A percentile compares a stretch with the other conserved stretches of the same genome.
Conservation (phyloP, 1,284 basidiomycete species). For the Rhodotorula sp. region DNA sequence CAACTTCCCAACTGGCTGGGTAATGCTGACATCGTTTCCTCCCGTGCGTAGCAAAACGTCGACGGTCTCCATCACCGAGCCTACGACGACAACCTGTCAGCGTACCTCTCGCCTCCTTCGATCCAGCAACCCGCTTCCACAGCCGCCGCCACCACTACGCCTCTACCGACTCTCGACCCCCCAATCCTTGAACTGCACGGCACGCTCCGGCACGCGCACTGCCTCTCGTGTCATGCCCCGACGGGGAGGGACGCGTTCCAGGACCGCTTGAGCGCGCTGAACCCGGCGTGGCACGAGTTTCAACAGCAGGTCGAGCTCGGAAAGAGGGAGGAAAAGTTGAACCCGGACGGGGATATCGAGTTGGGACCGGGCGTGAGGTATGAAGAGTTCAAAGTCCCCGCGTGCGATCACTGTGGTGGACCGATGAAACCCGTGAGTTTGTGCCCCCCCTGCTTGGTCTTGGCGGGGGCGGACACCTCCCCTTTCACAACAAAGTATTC, state of each 20-base stretch:
- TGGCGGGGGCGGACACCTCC: not conserved
- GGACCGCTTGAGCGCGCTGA: conserved; percentile 61
- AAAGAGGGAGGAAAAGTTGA: conserved; percentile 64
- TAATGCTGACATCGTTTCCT: too few species aligned
- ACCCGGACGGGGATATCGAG: conserved; percentile 84
- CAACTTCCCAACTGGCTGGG: not conserved
- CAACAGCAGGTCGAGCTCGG: conserved; percentile 65
- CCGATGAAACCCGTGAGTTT: conserved; percentile 37
- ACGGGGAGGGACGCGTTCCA: conserved; percentile 72
- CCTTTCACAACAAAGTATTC: not conserved
- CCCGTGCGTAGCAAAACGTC: conserved; percentile 53
- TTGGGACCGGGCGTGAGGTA: conserved; percentile 33
- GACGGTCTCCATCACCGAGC: conserved; percentile 57
- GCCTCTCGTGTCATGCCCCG: conserved; percentile 60
- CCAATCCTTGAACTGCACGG: conserved; percentile 82
- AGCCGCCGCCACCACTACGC: conserved; percentile 47
- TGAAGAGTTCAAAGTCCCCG: conserved; percentile 39
- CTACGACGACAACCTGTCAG: conserved; percentile 16
- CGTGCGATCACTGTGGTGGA: conserved; percentile 31
- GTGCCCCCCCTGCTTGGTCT: too few species aligned
- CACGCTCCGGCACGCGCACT: conserved; percentile 67
- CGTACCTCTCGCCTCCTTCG: conserved; percentile 29
- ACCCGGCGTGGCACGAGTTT: conserved; percentile 76
- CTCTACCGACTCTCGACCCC: conserved; percentile 48
- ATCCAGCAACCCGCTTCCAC: conserved; percentile 18